Base-by-base conservation (phyloP, 1,284 basidiomycete species). In the Pterulicium gracile region DNA sequence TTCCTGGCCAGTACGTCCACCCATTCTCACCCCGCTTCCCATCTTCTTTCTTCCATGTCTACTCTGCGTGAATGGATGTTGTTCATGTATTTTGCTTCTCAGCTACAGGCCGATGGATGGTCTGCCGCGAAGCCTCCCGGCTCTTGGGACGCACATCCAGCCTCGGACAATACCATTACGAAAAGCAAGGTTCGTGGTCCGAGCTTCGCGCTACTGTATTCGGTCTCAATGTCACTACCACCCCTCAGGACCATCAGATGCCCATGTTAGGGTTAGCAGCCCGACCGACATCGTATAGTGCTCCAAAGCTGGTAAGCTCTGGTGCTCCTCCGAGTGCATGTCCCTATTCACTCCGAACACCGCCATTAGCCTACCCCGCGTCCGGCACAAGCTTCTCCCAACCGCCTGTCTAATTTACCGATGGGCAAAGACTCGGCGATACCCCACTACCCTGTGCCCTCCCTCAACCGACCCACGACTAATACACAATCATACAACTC, bases 1-100 rank as follows among this genome's bases (percentile, higher is more conserved):
- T 46, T 75, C 79, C 42, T 87, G 84, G 83, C 79, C 82, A 73
- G 84, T 80, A 50, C 49, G 77, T 66, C 50, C 20, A 46, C 48
- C 20, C 24, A 39, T 49, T 17, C 45, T 45, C 34, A 51, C 41
- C 20, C 24, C 27, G 34, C 49, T 40, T 44, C 48, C 34, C 48
- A 50, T 49, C 46, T 46, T 45, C 21, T 49, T 23, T 41, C 52
- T 58, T 57, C 24, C 47, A 48, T 15, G 46, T 45, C 56, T 85
- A 81, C 74, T 79, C 46, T 85, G 81, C 81, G 69, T 67, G 42
- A 67, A 70, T 54, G 57, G 66, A 18, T 59, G 70, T 39, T 65
- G 72, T 24, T 61, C 68, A 20, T 69, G 75, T 32, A 10, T 32
- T 32, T n/a, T n/a, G 7, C 27, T 10, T 32, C 27, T 32, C n/a